Percentiles rank a stretch among this genome's conserved stretches.
These are phyloP conservation scores for Teunomyces kruisii DNA, from an alignment of 805 yeast species.

Conservation along the genomic window DNA sequence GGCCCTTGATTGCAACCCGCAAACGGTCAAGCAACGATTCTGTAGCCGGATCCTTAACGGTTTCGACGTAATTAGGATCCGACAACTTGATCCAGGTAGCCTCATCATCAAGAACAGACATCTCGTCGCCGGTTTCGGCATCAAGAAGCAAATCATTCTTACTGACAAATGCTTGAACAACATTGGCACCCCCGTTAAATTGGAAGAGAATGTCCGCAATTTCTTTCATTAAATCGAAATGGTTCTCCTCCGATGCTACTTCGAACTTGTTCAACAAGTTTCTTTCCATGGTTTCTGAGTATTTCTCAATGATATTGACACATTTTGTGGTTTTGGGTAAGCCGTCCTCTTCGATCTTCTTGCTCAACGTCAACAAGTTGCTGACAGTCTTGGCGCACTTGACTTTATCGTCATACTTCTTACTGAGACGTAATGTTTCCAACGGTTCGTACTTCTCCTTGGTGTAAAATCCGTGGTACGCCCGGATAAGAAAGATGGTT, in stretches of 20 bases:
- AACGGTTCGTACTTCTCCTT: constrained; percentile 55
- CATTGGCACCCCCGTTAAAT: constrained; percentile 82
- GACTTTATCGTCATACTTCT: constrained; percentile 48
- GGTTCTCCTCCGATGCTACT: constrained; percentile 67
- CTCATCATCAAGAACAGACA: constrained; percentile 41
- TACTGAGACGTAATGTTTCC: constrained; percentile 53
- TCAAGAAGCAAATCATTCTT: constrained; percentile 70
- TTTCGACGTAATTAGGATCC: constrained; percentile 54
- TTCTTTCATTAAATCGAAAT: constrained; percentile 70
- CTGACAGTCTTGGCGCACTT: constrained; percentile 70
- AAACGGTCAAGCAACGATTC: constrained; percentile 51
- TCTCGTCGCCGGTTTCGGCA: constrained; percentile 34
- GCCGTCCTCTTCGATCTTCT: constrained; percentile 58
- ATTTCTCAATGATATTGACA: constrained; percentile 55
- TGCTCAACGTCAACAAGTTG: constrained; percentile 62
- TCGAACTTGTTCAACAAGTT: constrained; percentile 69
- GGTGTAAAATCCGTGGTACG: constrained; percentile 75
- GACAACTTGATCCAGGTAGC: constrained; percentile 58
- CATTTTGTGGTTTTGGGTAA: constrained; percentile 44
- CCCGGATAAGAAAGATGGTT: constrained; percentile 69
- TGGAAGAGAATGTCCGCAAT: constrained; percentile 71
- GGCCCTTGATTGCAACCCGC: constrained; percentile 60
- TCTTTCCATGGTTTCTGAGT: constrained; percentile 75
- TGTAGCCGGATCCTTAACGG: constrained; percentile 52
- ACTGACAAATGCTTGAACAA: constrained; percentile 77